Conservation (phyloP, 768 basidiomycete genomes). For the Saitozyma sp. region DNA sequence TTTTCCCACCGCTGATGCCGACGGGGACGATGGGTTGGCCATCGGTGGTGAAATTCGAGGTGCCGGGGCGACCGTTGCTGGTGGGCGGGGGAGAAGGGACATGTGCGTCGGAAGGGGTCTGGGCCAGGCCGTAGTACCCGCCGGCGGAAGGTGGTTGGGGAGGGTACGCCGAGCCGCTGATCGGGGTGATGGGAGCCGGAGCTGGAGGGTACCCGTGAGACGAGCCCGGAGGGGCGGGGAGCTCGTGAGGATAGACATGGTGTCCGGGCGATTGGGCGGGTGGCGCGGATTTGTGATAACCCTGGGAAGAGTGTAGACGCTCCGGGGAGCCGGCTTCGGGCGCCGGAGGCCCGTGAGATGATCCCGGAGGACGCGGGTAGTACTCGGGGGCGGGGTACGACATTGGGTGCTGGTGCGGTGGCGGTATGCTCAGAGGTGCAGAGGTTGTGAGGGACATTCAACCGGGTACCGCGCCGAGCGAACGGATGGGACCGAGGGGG, state of each 20-base stretch:
- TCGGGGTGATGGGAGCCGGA: not conserved
- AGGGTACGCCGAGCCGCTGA: not conserved
- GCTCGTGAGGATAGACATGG: not conserved
- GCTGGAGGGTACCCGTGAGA: not conserved
- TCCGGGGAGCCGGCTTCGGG: not conserved
- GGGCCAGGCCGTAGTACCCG: constrained; percentile 3
- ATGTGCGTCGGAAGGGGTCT: constrained; percentile 25
- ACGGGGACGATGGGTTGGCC: constrained; percentile 44
- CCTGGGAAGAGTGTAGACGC: not conserved
- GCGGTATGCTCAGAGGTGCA: too few relatives aligned
- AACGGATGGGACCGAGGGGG: too few relatives aligned
- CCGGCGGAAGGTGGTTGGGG: not conserved
- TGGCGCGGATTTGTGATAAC: not conserved
- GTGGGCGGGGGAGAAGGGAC: constrained; percentile 41
- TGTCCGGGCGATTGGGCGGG: not conserved
- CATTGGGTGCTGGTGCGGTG: too few relatives aligned
- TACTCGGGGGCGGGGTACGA: not conserved
- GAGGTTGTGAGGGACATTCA: too few relatives aligned
- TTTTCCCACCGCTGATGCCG: constrained; percentile 61
- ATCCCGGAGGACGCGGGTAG: not conserved
- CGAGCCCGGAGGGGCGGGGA: not conserved
- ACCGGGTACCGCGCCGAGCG: too few relatives aligned
- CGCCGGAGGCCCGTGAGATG: not conserved
- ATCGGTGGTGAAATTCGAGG: constrained; percentile 36
- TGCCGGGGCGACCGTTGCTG: constrained; percentile 22